Percentiles rank a stretch among this genome's conserved stretches.
Conservation (phyloP, 305 asterid species). For the Fraxinus albicans region DNA sequence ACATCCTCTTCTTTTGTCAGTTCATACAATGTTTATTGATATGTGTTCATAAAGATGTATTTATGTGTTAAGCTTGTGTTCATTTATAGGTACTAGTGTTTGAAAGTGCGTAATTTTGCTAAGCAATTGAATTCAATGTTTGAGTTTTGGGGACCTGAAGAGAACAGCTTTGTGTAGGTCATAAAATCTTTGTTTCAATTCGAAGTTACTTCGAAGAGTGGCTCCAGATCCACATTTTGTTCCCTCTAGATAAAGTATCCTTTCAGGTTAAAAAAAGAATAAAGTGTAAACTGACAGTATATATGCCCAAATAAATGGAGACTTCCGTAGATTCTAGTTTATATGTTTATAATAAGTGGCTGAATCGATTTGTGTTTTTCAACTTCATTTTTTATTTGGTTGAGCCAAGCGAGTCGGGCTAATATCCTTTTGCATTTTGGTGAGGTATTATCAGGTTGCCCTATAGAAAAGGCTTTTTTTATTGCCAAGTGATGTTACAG, state of each 20-base stretch:
- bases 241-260: conserved; percentile 28
- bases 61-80: not conserved
- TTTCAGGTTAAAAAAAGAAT: conserved; percentile 12
- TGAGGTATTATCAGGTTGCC: conserved; percentile 2
- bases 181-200: conserved; percentile 23
- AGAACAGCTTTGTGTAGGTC: not conserved
- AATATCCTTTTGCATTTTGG: conserved; percentile 16
- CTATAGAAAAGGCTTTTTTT: not conserved
- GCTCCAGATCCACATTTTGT: conserved; percentile 37
- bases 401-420: not conserved
- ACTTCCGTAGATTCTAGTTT: conserved; percentile 25
- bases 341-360: not conserved
- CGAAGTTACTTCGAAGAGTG: conserved; percentile 26
- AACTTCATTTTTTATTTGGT: not conserved
- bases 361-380: not conserved
- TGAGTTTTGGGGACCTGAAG: not conserved
- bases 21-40: not conserved
- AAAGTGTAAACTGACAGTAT: not conserved
- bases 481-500: not conserved
- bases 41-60: not conserved
- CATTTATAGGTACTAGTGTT: not conserved
- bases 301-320: conserved; percentile 11
- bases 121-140: not conserved
- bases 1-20: conserved; percentile 3
- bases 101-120: not conserved